Base-by-base conservation (phyloP, 345 rosid species). In the Linum lewisii region DNA sequence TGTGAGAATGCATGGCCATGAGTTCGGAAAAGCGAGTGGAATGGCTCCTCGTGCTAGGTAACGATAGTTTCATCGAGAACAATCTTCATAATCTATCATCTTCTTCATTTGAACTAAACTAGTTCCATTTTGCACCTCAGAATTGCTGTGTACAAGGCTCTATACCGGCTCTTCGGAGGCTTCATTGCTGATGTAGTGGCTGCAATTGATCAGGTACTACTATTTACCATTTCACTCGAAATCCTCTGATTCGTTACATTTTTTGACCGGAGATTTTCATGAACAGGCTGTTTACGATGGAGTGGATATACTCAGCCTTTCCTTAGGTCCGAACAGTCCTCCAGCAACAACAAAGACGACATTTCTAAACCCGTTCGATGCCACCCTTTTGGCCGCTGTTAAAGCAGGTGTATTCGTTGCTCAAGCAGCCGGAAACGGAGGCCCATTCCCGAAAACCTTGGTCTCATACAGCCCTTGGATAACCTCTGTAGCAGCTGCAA, bases 41-140 rank as follows among this genome's bases (percentile, higher is more conserved):
- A 93, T 93, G 99, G 99, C 99, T 73, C 99, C 99, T 51, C 94
- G 99, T 69, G 95, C 99, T 50, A 85, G 99, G 99, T 90, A 74
- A 21, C 63, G 59, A 60, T 61, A 51, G 63, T 21, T 29, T 24
- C 44, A 25, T 32, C 16, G 29, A 25, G 36, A 53, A 44, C 26
- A 10, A 24, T 61, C 58, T 50, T 34, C 2, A 57, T 57, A 1
- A 6, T 47, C 24, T 47, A 49, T 32, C 21, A 21, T 42, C 21
- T 51, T 54, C n/a, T 34, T 63, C 45, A 4, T 36, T 54, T 67
- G 61, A 49, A 51, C 22, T 63, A 19, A 42, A 45, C n/a, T 23
- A 25, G 24, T 51, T 3, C 15, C 47, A 11, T 63, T 20, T 34
- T 64, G 57, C 60, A 4, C 72, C 61, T 61, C 70, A 88, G 96